Evolutionary conservation across 139 green algal species (phyloP).

Genomic region (Tetradesmus lagerheimii): DNA sequence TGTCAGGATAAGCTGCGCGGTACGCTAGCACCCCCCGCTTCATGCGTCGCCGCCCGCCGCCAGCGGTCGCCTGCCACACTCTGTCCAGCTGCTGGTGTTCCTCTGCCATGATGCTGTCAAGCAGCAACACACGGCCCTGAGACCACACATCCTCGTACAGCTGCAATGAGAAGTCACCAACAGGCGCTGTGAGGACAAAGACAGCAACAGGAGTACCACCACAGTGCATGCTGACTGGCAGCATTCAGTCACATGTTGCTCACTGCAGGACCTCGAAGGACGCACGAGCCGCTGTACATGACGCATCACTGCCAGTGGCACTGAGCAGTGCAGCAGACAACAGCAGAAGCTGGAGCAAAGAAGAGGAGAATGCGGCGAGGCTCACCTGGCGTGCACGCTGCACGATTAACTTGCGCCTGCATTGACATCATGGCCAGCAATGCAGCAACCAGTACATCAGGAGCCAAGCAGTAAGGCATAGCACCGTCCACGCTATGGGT

Average conservation of each 20-base stretch:
- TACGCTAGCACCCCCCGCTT: slow-evolving; percentile 61
- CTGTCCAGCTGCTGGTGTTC: slow-evolving; percentile 54
- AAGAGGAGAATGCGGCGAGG: too few relatives aligned
- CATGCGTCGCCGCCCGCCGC: slow-evolving; percentile 44
- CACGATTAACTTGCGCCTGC: neutral
- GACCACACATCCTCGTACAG: slow-evolving; percentile 55
- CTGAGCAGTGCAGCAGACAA: neutral
- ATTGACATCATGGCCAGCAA: neutral
- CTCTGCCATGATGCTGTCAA: slow-evolving; percentile 59
- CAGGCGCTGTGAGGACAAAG: neutral
- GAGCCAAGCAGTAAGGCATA: neutral
- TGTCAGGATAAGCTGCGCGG: slow-evolving; percentile 57
- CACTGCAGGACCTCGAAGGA: neutral
- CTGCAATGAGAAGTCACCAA: neutral
- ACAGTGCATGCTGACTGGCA: neutral
- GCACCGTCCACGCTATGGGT: neutral
- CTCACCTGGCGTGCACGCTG: slow-evolving; percentile 1
- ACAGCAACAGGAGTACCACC: neutral
- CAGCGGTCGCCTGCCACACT: slow-evolving; percentile 42
- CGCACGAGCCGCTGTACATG: neutral
- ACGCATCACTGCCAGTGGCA: neutral
- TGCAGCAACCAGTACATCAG: neutral
- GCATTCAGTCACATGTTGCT: neutral
- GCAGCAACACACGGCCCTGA: slow-evolving; percentile 40
- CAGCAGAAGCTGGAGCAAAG: too few relatives aligned